Evolutionary conservation across 768 basidiomycete genomes (phyloP).

Genomic region (Holtermannia corniformis): DNA sequence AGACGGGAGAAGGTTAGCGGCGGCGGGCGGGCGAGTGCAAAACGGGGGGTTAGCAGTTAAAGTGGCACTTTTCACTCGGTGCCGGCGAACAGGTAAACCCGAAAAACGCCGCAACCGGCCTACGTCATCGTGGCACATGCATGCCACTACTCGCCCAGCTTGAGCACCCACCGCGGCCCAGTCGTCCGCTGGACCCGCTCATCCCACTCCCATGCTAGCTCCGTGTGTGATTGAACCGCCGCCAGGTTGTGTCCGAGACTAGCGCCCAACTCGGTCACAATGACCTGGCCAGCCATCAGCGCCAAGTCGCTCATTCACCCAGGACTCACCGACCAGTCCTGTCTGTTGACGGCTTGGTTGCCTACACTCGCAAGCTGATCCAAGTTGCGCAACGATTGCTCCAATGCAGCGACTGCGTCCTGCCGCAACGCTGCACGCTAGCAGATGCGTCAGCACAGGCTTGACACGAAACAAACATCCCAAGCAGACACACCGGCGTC

Average conservation of each 20-base stretch:
- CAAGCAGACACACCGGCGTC: background rate
- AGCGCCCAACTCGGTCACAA: background rate
- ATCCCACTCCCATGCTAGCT: background rate
- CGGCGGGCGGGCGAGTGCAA: background rate
- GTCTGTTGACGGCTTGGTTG: too few species aligned
- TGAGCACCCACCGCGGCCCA: background rate
- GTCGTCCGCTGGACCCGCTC: background rate
- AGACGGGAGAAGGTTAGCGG: constrained; percentile 4
- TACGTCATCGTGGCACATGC: too few species aligned
- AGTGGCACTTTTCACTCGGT: background rate
- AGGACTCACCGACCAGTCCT: too few species aligned
- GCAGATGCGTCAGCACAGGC: background rate
- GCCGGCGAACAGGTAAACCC: too few species aligned
- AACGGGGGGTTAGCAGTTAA: background rate
- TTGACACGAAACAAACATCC: background rate
- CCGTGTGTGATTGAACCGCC: background rate
- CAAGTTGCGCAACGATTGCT: background rate
- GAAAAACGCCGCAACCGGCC: background rate
- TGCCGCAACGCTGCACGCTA: background rate
- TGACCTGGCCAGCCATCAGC: background rate
- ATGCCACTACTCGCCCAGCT: too few species aligned
- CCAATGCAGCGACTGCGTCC: too few species aligned
- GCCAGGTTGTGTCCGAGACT: background rate
- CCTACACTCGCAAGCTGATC: background rate
- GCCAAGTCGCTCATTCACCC: too few species aligned